A percentile compares a stretch with the other conserved stretches of the same genome.
phyloP scores from a whole-genome alignment of 2,329 filamentous ascomycete species.

The Ophiostoma ips region DNA sequence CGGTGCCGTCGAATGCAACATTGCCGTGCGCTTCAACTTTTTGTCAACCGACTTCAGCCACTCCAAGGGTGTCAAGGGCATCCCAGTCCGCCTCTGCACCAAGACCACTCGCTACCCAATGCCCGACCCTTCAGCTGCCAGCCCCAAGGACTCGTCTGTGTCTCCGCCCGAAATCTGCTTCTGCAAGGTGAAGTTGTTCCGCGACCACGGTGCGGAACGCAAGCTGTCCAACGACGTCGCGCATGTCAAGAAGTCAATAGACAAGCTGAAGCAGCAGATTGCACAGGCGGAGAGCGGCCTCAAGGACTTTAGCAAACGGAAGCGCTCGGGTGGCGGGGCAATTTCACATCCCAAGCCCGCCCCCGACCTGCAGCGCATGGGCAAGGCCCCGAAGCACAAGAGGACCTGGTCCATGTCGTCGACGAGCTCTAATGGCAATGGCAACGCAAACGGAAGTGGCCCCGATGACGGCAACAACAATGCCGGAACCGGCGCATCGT shows the following conservation, averaged over 20 bases:
- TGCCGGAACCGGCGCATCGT: neutral
- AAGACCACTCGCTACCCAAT: constrained; percentile 46
- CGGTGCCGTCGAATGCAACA: constrained; percentile 59
- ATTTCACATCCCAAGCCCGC: constrained; percentile 9
- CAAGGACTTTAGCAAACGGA: constrained; percentile 53
- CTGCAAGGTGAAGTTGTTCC: constrained; percentile 94
- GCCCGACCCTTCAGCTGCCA: constrained; percentile 24
- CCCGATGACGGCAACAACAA: constrained; percentile 2
- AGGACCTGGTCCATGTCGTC: constrained; percentile 93
- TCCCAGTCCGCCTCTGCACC: constrained; percentile 81
- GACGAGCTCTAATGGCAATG: constrained; percentile 43
- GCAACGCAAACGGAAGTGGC: constrained; percentile 5
- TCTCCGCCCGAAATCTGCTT: constrained; percentile 57
- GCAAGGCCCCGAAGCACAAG: constrained; percentile 84
- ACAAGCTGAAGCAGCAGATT: constrained; percentile 91
- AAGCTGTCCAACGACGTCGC: constrained; percentile 91
- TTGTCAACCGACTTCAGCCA: constrained; percentile 97
- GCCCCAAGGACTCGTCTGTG: constrained; percentile 27
- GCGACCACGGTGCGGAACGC: constrained; percentile 87
- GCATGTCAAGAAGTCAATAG: constrained; percentile 91
- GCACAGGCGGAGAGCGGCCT: constrained; percentile 57
- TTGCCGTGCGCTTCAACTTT: constrained; percentile 95
- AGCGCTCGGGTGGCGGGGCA: constrained; percentile 34
- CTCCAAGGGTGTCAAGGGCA: constrained; percentile 96
- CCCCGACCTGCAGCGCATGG: constrained; percentile 42